Base-by-base conservation (phyloP, 805 yeast species). In the Spencermartinsiella europaea region DNA sequence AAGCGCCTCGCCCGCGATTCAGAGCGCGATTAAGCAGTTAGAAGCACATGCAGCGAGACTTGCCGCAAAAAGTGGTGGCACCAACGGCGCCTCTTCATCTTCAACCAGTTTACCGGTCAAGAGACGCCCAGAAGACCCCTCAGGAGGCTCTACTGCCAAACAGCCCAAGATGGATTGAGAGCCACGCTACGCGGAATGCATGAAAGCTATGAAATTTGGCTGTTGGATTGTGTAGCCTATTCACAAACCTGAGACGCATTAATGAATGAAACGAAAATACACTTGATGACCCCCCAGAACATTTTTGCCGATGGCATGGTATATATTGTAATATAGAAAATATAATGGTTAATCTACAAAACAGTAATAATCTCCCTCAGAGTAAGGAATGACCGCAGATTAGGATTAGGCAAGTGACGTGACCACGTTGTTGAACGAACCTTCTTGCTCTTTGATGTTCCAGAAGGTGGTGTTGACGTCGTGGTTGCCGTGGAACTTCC, bases 401-500 rank as follows among this genome's bases (percentile, higher is more conserved):
- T 28, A 28, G 14, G 16, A 8, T 38, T 20, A 38, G n/a, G 34
- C 65, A 12, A 53, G 36, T 2, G 45, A 75, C 34, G 71, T 76
- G 21, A 74, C 74, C 34, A 86, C 93, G 61, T 88, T 86, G 65
- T 86, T 85, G 70, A 91, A 93, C 8, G 96, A 88, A 46, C 83
- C 80, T 70, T 91, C 98, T 59, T 79, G 71, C 63, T 78, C 90
- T 70, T 90, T 91, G 58, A 85, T 79, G 60, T 86, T 91, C 91
- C 96, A 91, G 72, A 93, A 86, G 47, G 85, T 74, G 38, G 85
- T 80, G 50, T 95, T 96, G 54, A 89, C 95, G 64, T 90, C 90
- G 69, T 83, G 83, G 67, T 93, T 93, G 55, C 99, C 99, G 63
- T 93, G 97, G 72, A 79, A 93, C 33, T 77, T 77, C 99, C 99